Evolutionary conservation across 75 land plant genomes (phyloP), one percentile per base, ranked within the genome.

Genomic region (Isoetes taiwanensis): DNA sequence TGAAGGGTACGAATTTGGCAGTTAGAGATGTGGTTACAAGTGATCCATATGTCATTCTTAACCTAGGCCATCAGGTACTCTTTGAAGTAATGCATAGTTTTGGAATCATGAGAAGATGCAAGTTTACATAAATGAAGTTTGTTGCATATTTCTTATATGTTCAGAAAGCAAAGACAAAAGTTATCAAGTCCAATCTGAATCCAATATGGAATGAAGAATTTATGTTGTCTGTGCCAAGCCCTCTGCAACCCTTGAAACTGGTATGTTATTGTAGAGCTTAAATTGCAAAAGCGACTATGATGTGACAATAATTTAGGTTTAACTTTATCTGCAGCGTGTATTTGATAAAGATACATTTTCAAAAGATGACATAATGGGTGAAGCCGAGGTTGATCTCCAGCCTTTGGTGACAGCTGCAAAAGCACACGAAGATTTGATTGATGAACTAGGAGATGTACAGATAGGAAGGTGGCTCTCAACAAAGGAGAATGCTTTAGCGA

Each of bases 161-260:
- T 34, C 71, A 91, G 97, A 78, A 53, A 14, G 77, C 58, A 4
- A 85, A 73, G 38, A 87, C 97, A 34, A 29, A 67, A 20, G 83
- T 87, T 5, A 59, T 87, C 1, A 76, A 63, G 37, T 83, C 89
- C 72, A 91, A 77, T 52, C 64, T 91, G 72, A 91, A 91, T 57
- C 97, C 97, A 10, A 72, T 83, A 24, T 91, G 97, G 97, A 76
- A 91, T 67, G 89, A 87, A 57, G 93, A 83, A 54, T 77, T 86
- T 28, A 83, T 76, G 80, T 73, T 90, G 14, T 90, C 97, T 12
- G 94, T 90, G 28, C 94, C 97, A 30, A 57, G 75, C 43, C 37
- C 67, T 2, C 79, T 57, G 34, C 82, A 76, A 5, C 71, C 85
- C n/a, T 56, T 90, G 35, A 86, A 78, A 65, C 41, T 90, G 80